phyloP scores from a whole-genome alignment of 2,329 filamentous ascomycete genomes.

The Aspergillus awamori region DNA sequence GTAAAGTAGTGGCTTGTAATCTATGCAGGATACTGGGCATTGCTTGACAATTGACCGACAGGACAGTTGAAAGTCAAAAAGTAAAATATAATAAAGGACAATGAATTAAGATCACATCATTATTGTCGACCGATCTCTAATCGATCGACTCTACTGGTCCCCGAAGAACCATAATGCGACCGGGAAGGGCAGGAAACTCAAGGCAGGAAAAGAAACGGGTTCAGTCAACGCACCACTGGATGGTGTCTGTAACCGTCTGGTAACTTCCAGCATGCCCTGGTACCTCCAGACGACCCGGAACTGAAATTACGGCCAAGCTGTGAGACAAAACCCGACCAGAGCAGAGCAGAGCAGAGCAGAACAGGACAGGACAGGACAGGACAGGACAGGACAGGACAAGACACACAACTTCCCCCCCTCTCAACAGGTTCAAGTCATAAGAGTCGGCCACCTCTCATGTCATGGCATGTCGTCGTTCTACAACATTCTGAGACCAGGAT shows the following conservation, averaged over 20 bases:
- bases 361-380: neutral
- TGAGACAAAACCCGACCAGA: neutral
- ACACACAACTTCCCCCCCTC: neutral
- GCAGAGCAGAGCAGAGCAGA: neutral
- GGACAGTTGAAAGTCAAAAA: neutral
- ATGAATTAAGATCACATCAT: conserved; percentile 4
- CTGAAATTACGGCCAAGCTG: conserved; percentile 1
- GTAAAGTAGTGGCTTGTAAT: neutral
- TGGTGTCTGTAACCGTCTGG: neutral
- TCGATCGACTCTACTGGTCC: neutral
- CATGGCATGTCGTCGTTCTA: neutral
- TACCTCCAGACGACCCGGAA: neutral
- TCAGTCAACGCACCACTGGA: neutral
- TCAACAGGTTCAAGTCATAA: neutral
- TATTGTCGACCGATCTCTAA: neutral
- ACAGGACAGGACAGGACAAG: neutral
- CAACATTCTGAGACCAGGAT: neutral
- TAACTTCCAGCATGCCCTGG: neutral
- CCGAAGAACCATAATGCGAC: neutral
- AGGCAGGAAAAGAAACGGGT: neutral
- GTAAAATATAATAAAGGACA: neutral
- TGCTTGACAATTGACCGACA: neutral
- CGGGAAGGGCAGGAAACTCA: neutral
- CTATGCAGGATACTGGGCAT: neutral
- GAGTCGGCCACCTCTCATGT: conserved; percentile 2